A percentile compares a stretch with the other conserved stretches of the same genome.
Conservation (phyloP, 768 basidiomycete genomes). For the Rhizopogon vesiculosus region DNA sequence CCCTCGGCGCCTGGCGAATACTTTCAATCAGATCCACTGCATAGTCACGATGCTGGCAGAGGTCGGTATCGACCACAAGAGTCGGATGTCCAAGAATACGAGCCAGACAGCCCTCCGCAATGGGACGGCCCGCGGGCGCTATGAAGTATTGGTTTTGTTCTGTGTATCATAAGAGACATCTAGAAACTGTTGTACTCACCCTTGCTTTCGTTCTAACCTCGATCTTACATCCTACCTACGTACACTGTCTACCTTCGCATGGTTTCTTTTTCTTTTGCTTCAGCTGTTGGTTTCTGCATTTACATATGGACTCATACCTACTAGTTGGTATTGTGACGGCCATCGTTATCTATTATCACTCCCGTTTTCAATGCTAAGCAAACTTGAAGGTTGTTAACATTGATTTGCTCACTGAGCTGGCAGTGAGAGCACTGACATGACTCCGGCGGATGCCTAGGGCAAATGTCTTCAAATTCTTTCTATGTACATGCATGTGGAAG, state of each 20-base stretch:
- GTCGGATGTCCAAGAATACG: not conserved
- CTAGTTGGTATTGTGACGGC: not conserved
- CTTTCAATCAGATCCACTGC: not conserved
- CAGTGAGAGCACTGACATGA: too few relatives aligned
- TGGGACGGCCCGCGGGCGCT: constrained; percentile 11
- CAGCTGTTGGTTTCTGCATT: not conserved
- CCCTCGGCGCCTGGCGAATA: not conserved
- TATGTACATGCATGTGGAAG: too few relatives aligned
- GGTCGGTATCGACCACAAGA: constrained; percentile 9
- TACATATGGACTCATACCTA: not conserved
- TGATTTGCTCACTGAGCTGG: too few relatives aligned
- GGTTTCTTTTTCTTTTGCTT: not conserved
- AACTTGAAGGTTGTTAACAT: not conserved
- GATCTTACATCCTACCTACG: not conserved
- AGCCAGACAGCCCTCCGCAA: not conserved
- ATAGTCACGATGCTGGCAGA: constrained; percentile 1
- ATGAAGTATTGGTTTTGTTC: constrained; percentile 18
- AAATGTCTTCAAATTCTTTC: too few relatives aligned
- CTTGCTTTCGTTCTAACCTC: constrained; percentile 1
- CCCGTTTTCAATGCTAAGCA: not conserved
- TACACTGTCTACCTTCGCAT: not conserved
- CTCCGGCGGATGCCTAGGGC: too few relatives aligned
- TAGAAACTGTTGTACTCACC: constrained; percentile 8
- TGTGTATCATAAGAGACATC: constrained; percentile 9
- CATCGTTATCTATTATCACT: not conserved